phyloP scores from a whole-genome alignment of 257 asterid genomes.

The Anisodus acutangulus region DNA sequence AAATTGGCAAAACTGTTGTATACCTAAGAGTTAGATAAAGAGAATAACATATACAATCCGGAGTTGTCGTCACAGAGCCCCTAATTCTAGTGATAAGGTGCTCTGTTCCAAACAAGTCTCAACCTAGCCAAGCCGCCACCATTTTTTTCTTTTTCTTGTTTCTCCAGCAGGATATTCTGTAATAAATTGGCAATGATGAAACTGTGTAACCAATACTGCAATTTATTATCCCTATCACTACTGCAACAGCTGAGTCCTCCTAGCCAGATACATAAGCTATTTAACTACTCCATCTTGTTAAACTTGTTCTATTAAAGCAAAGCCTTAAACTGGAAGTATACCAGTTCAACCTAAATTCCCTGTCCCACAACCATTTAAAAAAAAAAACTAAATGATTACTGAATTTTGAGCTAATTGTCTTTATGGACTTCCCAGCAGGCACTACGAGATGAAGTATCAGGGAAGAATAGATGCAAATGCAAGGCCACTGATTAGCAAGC shows the following conservation, averaged over 20 bases:
- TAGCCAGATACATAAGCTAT: not conserved
- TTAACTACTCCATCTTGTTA: not conserved
- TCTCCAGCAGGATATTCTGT: conserved; percentile 28
- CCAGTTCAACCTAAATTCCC: not conserved
- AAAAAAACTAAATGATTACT: not conserved
- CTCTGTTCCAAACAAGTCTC: not conserved
- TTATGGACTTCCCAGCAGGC: conserved; percentile 1
- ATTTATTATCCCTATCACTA: conserved; percentile 16
- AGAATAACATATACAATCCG: not conserved
- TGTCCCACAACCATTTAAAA: not conserved
- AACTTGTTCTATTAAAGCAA: not conserved
- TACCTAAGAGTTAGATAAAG: not conserved
- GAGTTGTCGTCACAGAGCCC: not conserved
- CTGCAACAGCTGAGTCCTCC: not conserved
- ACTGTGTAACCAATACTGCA: not conserved
- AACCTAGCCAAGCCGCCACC: not conserved
- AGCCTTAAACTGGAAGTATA: not conserved
- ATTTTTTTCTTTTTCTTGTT: not conserved
- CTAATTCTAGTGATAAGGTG: not conserved
- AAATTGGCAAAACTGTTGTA: not conserved
- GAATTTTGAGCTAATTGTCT: not conserved
- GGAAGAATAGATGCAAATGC: not conserved
- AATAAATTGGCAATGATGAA: not conserved
- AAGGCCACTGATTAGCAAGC: not conserved
- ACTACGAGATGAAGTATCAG: not conserved